phyloP scores from a whole-genome alignment of 2,329 filamentous ascomycete genomes.

The Epichloe gansuensis region DNA sequence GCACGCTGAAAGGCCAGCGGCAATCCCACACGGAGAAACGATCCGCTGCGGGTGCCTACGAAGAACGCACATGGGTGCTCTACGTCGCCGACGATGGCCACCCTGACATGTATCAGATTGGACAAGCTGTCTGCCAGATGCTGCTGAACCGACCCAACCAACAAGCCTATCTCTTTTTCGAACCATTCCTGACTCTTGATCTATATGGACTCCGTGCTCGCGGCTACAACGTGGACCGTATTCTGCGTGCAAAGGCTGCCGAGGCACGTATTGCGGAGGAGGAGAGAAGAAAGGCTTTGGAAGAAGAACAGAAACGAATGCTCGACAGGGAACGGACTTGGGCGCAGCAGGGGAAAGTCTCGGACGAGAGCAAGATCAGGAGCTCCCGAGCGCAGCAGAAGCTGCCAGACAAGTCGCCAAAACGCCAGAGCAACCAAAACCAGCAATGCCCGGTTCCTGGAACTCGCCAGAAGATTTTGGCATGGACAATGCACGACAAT shows the following conservation, averaged over 20 bases:
- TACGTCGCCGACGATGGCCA: slow-evolving; percentile 58
- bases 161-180: slow-evolving; percentile 80
- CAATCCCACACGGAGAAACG: slow-evolving; percentile 62
- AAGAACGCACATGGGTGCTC: slow-evolving; percentile 48
- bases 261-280: slow-evolving; percentile 82
- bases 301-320: slow-evolving; percentile 58
- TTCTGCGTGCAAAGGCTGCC: slow-evolving; percentile 74
- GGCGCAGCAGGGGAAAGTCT: slow-evolving; percentile 22
- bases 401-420: slow-evolving; percentile 27
- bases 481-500: slow-evolving; percentile 19
- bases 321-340: slow-evolving; percentile 41
- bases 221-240: slow-evolving; percentile 94
- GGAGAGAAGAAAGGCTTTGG: slow-evolving; percentile 60
- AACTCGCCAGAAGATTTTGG: slow-evolving; percentile 46
- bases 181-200: slow-evolving; percentile 79
- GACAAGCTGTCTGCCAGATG: slow-evolving; percentile 71
- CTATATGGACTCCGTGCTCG: slow-evolving; percentile 70
- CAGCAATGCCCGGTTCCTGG: slow-evolving; percentile 64
- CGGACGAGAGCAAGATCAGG: slow-evolving; percentile 1
- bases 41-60: slow-evolving; percentile 54
- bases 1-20: slow-evolving; percentile 59
- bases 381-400: slow-evolving; percentile 16
- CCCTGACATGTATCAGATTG: slow-evolving; percentile 84
- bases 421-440: slow-evolving; percentile 28
- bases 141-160: slow-evolving; percentile 74